Evolutionary conservation across 139 green algal genomes (phyloP), one percentile per base, ranked within the genome.

Genomic region (Zygnema circumcarinatum): DNA sequence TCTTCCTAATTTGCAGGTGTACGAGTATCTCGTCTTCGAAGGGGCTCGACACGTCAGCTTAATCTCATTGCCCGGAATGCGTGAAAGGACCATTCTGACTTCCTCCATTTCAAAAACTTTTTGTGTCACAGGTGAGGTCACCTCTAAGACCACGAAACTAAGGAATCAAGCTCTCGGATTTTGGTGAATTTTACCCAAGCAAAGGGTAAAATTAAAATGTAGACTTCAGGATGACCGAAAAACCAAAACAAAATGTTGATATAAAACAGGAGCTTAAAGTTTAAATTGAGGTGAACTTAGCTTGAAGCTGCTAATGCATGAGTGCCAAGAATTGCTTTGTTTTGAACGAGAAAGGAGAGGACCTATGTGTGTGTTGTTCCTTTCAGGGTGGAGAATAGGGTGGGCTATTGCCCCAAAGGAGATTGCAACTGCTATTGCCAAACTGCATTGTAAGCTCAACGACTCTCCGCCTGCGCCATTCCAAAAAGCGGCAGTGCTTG

Each of bases 91-190:
- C 22, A 47, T 89, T n/a, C 32, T 90, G n/a, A 90, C 86, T 22
- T 90, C 86, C 35, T 90, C 86, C n/a, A 32, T 88, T 36, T 90
- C 86, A 31, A 90, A 90, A 42, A 90, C 86, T 41, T 90, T 90
- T 72, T 52, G 25, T n/a, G 86, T 90, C 21, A 90, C 85, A 35
- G 85, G 79, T 85, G 75, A 76, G n/a, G n/a, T n/a, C n/a, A n/a
- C n/a, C n/a, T n/a, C 25, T 25, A 25, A n/a, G 56, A n/a, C 56
- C 25, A 25, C 56, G 25, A 29, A 72, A 29, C 25, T 25, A 72
- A 72, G 29, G 56, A 72, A 29, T 72, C 29, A n/a, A n/a, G n/a
- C n/a, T n/a, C n/a, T n/a, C n/a, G n/a, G n/a, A n/a, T n/a, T n/a
- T n/a, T n/a, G n/a, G n/a, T n/a, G n/a, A n/a, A n/a, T n/a, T n/a